Base-by-base conservation (phyloP, 139 green algal species). In the Raphidocelis subcapitata region DNA sequence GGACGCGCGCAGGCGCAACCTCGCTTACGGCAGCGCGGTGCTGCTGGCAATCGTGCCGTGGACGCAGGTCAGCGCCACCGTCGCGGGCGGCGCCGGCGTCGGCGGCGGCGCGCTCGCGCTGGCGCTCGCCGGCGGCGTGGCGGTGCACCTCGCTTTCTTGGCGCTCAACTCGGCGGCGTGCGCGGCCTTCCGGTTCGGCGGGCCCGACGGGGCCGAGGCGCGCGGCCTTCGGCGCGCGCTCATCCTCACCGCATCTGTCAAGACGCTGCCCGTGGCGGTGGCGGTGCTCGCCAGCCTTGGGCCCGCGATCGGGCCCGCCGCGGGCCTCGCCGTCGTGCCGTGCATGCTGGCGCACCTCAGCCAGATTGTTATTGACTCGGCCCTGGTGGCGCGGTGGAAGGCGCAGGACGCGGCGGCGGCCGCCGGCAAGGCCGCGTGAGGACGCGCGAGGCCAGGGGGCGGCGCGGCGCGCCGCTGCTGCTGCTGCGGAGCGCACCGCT, bases 31-130 rank as follows among this genome's bases (percentile, higher is more conserved):
- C 21, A 83, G 71, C 41, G 67, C 65, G 28, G 24, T 61, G 35
- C 83, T 86, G 59, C 79, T 93, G 15, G 73, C 74, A 32, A 20
- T 84, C 57, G 80, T 89, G 57, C 87, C 87, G 14, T 93, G 82
- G 83, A 89, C 88, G 80, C 87, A 93, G 66, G 69, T 91, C 59
- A 86, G 75, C 76, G 63, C 69, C 20, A 83, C 85, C 14, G 73
- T 79, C 8, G 52, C 54, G 23, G 57, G 59, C 0, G 28, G 60
- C 2, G 69, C 82, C 46, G 26, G 52, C 15, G 62, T 90, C 15
- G 37, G 28, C 21, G 32, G 73, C 14, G 49, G 12, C 14, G 57
- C 61, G 1, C 60, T 89, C 14, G 29, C 60, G 28, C 49, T 64
- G 0, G 69, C 76, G 1, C 60, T 81, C 5, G 85, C 68, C 4